Base-by-base conservation (phyloP, 345 rosid species). In the Cochlearia excelsa region DNA sequence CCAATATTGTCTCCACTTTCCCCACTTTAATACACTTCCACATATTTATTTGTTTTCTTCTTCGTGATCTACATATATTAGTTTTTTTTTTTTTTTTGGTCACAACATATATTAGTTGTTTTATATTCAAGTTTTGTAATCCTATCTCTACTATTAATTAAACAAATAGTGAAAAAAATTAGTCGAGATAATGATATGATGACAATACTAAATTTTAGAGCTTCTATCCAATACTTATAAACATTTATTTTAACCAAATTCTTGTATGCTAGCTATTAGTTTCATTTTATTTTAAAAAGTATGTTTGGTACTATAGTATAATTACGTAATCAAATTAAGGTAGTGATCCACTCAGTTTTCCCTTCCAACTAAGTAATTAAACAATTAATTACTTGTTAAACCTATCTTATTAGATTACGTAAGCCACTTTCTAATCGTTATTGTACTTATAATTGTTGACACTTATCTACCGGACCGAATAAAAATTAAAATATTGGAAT, bases 401-500 rank as follows among this genome's bases (percentile, higher is more conserved):
- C 61, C 54, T 52, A 68, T 68, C 73, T 54, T 27, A 8, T 40
- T 26, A 60, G 60, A 54, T 54, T 69, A 69, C 73, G 73, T 55
- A 69, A 54, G 44, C 62, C 63, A 61, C 56, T 47, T 34, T 60
- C 4, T 68, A 45, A 45, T 31, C 47, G n/a, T 1, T 31, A 1
- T 7, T 30, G 23, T 46, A 26, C 31, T 53, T 16, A 16, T 16
- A 16, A 16, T 54, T 47, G 6, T 41, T 29, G 9, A 46, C 51
- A 61, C 67, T 51, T 69, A 61, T 41, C 61, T 52, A 38, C 50
- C 37, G 59, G 11, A 59, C 52, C 56, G 31, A 69, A 54, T 47
- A 26, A 37, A 53, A 5, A 3, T 3, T 44, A 28, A 23, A 30
- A 47, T 33, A 33, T 16, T 16, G 23, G 23, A 16, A 16, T 16